Conservation (phyloP, 1,139 yeast genomes). For the Blastobotrys arbuscula region DNA sequence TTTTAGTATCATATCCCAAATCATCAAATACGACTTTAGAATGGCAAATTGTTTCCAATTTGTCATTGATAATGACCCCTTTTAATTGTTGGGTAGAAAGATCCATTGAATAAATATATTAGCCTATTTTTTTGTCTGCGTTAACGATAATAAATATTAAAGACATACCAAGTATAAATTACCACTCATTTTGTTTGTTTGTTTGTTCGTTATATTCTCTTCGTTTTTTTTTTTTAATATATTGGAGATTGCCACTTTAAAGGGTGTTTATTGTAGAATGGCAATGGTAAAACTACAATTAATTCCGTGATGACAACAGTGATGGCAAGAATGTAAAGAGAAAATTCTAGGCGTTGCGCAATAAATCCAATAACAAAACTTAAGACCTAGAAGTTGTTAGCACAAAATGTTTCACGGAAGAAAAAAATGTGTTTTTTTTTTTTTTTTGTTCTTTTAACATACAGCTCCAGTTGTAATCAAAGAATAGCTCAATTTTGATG, state of each 20-base stretch:
- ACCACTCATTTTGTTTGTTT: background rate
- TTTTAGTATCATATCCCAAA: constrained; percentile 54
- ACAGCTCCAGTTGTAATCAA: constrained; percentile 34
- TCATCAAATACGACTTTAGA: constrained; percentile 73
- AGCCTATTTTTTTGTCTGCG: background rate
- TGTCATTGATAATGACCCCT: constrained; percentile 52
- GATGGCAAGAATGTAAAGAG: constrained; percentile 38
- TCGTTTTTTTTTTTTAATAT: background rate
- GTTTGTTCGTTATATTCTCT: background rate
- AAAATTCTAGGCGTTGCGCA: constrained; percentile 38
- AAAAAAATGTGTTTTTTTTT: too few relatives aligned
- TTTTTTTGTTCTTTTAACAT: too few relatives aligned
- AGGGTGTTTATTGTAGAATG: constrained; percentile 45
- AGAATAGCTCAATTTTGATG: constrained; percentile 30
- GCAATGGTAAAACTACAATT: constrained; percentile 52
- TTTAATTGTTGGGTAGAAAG: constrained; percentile 87
- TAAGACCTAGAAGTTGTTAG: constrained; percentile 16
- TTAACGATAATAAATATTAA: constrained; percentile 2
- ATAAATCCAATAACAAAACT: constrained; percentile 45
- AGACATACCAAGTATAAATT: constrained; percentile 12
- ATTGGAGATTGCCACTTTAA: constrained; percentile 36
- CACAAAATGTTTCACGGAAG: background rate
- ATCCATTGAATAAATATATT: constrained; percentile 41
- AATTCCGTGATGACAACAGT: constrained; percentile 37
- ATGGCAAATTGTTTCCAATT: constrained; percentile 49